phyloP scores from a whole-genome alignment of 1,139 yeast genomes.

The Geotrichum reessii region DNA sequence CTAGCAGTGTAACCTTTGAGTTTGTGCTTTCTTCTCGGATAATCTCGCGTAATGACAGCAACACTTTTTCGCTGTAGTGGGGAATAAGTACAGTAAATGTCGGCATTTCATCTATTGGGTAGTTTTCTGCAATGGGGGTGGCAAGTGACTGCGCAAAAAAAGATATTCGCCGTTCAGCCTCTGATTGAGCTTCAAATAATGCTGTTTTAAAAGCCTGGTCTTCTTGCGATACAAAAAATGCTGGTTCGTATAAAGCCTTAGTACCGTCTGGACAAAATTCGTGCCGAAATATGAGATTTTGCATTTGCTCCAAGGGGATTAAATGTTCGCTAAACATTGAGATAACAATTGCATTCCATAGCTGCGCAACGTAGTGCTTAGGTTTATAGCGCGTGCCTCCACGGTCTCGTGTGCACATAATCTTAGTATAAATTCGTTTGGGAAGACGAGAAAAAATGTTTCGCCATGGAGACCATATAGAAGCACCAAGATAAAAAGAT shows the following conservation, averaged over 20 bases:
- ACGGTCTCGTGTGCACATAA: constrained; percentile 49
- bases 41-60: constrained; percentile 59
- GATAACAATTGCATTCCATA: constrained; percentile 76
- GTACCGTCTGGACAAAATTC: constrained; percentile 40
- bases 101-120: constrained; percentile 71
- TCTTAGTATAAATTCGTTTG: constrained; percentile 61
- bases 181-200: constrained; percentile 53
- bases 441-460: constrained; percentile 72
- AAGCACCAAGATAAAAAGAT: constrained; percentile 69
- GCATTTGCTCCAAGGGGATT: constrained; percentile 65
- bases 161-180: constrained; percentile 74
- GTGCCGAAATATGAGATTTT: constrained; percentile 46
- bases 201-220: constrained; percentile 44
- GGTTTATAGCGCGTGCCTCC: constrained; percentile 40
- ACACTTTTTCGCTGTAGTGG: constrained; percentile 72
- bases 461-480: constrained; percentile 84
- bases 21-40: constrained; percentile 54
- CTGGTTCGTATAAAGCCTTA: constrained; percentile 43
- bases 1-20: constrained; percentile 63
- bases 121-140: constrained; percentile 69
- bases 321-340: constrained; percentile 76
- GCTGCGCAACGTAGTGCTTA: constrained; percentile 52
- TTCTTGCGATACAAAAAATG: constrained; percentile 70
- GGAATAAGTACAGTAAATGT: constrained; percentile 80
- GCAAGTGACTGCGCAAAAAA: constrained; percentile 85